Evolutionary conservation across 2,329 filamentous ascomycete species (phyloP), one percentile per base, ranked within the genome.

Genomic region (Paracoccidioides brasiliensis): DNA sequence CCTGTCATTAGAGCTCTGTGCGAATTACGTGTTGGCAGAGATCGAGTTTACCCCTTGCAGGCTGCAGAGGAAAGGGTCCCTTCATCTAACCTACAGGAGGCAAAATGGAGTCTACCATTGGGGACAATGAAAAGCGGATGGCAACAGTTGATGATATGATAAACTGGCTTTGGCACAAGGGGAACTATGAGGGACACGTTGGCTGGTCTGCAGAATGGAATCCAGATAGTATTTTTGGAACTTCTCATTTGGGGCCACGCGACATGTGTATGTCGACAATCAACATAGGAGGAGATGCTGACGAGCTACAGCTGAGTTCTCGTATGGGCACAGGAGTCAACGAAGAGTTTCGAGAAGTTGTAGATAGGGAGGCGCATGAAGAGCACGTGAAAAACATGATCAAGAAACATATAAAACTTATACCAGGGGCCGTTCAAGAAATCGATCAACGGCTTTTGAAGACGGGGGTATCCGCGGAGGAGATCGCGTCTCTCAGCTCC

Each of bases 81-180:
- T 14, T 46, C 28, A 33, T 5, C 28, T 3, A 32, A 14, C 6
- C 12, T 8, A 6, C n/a, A 40, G 40, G 37, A 53, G 14, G 3
- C 40, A 38, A 35, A 49, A 49, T 49, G 28, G 7, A 45, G 12
- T 9, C 3, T 14, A 33, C 37, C 6, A 41, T 15, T 32, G 10
- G 7, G 22, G 38, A 38, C 9, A 9, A 15, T 15, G 22, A 10
- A 12, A 33, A 15, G 28, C 10, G 43, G 2, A 7, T 3, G 2
- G 52, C 56, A 8, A 61, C 55, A 9, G 58, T 55, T 2, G 43
- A 57, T 5, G 55, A 61, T 28, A 61, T 59, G 59, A 52, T 59
- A 28, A n/a, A 56, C 4, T 59, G 58, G 58, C 55, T 59, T n/a
- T 51, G 55, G 41, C 43, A 55, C 5, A 56, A 61, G 35, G 58